Evolutionary conservation across 140 eudicot species (phyloP), one percentile per base, ranked within the genome.

Genomic region (Stevia rebaudiana): DNA sequence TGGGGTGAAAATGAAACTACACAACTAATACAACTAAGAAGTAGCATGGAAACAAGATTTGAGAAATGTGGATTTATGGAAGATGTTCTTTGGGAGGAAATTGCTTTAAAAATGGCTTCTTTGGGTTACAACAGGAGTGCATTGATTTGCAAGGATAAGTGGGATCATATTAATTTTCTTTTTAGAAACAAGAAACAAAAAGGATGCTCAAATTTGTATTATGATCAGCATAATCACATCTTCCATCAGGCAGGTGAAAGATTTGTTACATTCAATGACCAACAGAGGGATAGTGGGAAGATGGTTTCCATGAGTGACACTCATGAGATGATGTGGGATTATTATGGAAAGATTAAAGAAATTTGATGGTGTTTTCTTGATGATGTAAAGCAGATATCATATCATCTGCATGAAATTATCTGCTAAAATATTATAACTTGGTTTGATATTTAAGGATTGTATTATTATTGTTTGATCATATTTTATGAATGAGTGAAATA

Each of bases 1-100:
- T 84, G 95, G 97, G 83, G 68, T 9, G 95, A 90, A 65, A 30
- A 75, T 56, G 97, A 90, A 82, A 65, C 79, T 11, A 82, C 83
- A 21, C 79, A 79, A 59, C 68, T 90, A n/a, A 78, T 90, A 24
- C 78, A 86, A 58, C 16, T 90, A 63, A 78, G 94, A 46, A 74
- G 68, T 15, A 63, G 83, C 41, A 71, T 84, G 94, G 95, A 90
- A 35, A 48, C 84, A 44, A 83, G 78, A 72, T 83, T 89, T 65
- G 83, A 80, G 42, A 81, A 83, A 63, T 58, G 81, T 25, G 84
- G 80, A 48, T 31, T 37, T 61, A 80, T 74, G 67, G 88, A 82
- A 31, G 84, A 82, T 50, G 80, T 74, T 9, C 28, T 90, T 8
- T 90, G 97, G 97, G 95, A 83, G 13, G 97, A 86, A 50, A 86